Evolutionary conservation across 257 asterid genomes (phyloP), one percentile per base, ranked within the genome.

Genomic region (Plantago ovata): DNA sequence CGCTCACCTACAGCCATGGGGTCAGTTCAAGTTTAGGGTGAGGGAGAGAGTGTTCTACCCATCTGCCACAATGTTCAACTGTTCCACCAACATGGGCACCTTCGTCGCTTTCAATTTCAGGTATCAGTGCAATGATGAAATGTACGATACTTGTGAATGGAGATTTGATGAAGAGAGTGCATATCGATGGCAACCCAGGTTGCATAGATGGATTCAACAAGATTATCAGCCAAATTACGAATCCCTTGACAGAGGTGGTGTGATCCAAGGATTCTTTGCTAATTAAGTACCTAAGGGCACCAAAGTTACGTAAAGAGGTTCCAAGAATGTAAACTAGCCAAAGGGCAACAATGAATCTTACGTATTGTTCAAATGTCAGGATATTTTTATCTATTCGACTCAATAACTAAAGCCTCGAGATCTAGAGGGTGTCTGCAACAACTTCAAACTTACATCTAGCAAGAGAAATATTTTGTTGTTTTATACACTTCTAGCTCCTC

Each of bases 61-160:
- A 24, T 81, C 88, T 0, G 56, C 84, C 60, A 78, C 95, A 47
- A 81, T 84, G 94, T 86, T 69, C 77, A 86, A 86, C 66, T 86
- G 95, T 80, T 82, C 94, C 41, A 87, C 96, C 61, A 87, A 87
- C 22, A 80, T 87, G 82, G 92, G 89, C 51, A 85, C 83, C 0
- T 82, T 87, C 6, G 67, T 80, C 0, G 96, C 82, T 2, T 87
- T 54, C 69, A 68, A 40, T 13, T 77, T 47, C 49, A 62, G 59
- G 70, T 78, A 80, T 10, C 50, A 53, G 13, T 81, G 94, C 68
- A 24, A 49, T 15, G 16, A 43, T 0, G 61, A 60, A 0, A 7
- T 22, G n/a, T 19, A 28, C 0, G 62, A 62, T 13, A 36, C 64
- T 0, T 87, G 96, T 14, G 81, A 80, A 0, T 87, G 94, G 92